Percentiles rank a stretch among this genome's conserved stretches.
Evolutionary conservation across 2,329 filamentous ascomycete species (phyloP).

Genomic region (Akanthomyces dipterigenus): DNA sequence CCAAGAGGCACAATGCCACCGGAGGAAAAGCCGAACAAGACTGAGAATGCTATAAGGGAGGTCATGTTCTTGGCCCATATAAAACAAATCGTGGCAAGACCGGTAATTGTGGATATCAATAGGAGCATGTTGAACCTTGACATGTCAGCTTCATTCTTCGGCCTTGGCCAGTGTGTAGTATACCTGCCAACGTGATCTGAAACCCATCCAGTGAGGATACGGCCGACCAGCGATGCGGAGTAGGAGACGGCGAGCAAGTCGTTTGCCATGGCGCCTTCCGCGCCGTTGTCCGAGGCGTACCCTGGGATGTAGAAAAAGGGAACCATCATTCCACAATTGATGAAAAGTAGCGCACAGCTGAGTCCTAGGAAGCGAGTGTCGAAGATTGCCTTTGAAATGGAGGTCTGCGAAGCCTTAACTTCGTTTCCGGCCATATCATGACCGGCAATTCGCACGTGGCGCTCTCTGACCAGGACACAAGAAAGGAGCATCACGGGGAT

Average conservation of each 20-base stretch:
- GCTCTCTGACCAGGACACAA: slow-evolving; percentile 23
- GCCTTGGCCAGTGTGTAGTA: not conserved
- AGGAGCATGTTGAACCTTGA: slow-evolving; percentile 35
- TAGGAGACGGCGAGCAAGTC: slow-evolving; percentile 58
- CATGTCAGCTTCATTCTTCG: not conserved
- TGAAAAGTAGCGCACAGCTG: slow-evolving; percentile 19
- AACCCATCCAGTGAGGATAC: slow-evolving; percentile 44
- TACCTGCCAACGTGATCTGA: slow-evolving; percentile 42
- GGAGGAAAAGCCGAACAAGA: slow-evolving; percentile 25
- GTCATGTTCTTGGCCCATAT: slow-evolving; percentile 17
- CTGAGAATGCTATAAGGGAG: slow-evolving; percentile 18
- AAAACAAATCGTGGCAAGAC: slow-evolving; percentile 26
- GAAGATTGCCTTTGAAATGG: slow-evolving; percentile 22
- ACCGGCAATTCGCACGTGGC: slow-evolving; percentile 11
- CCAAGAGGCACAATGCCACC: slow-evolving; percentile 28
- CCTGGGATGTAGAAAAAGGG: slow-evolving; percentile 33
- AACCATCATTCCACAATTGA: slow-evolving; percentile 24
- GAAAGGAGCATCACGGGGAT: slow-evolving; percentile 21
- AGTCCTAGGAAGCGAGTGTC: slow-evolving; percentile 20
- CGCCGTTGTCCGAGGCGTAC: slow-evolving; percentile 41
- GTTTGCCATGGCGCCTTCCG: slow-evolving; percentile 46
- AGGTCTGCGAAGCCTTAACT: slow-evolving; percentile 11
- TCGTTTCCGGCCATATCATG: slow-evolving; percentile 15
- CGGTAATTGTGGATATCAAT: slow-evolving; percentile 16
- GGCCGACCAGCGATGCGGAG: slow-evolving; percentile 45